phyloP scores from a whole-genome alignment of 805 yeast genomes.

The Saccharomycopsis schoenii region DNA sequence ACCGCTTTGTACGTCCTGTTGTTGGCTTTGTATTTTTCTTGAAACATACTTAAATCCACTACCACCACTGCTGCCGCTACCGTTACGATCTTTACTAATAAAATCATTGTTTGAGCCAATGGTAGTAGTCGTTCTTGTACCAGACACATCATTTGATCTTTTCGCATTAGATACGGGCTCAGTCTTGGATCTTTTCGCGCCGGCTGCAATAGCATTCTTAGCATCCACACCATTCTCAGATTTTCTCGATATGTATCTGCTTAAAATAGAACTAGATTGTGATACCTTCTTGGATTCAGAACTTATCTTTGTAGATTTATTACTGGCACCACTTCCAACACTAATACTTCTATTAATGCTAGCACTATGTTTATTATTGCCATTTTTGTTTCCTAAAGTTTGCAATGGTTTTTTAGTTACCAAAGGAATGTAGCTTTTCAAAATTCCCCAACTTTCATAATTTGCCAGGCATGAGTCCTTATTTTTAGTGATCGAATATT shows the following conservation, averaged over 20 bases:
- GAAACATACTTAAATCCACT: slow-evolving; percentile 1
- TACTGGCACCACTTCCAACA: neutral
- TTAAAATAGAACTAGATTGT: neutral
- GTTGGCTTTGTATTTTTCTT: slow-evolving; percentile 6
- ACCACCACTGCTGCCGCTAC: neutral
- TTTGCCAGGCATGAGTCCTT: neutral
- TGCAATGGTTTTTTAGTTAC: neutral
- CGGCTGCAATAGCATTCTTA: neutral
- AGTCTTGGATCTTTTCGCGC: neutral
- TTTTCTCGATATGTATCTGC: slow-evolving; percentile 6
- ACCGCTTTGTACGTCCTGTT: slow-evolving; percentile 10
- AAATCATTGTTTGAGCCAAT: neutral
- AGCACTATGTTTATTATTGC: neutral
- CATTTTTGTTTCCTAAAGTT: neutral
- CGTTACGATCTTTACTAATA: too few relatives aligned
- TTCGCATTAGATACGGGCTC: slow-evolving; percentile 1
- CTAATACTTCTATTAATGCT: neutral
- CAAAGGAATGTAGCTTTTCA: slow-evolving; percentile 15
- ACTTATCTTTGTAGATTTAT: neutral
- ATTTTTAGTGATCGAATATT: neutral
- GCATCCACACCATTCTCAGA: neutral
- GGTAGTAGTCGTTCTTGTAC: neutral
- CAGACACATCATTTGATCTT: slow-evolving; percentile 1
- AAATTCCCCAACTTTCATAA: slow-evolving; percentile 18
- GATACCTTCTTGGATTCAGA: neutral